Percentiles rank a stretch among this genome's conserved stretches.
Evolutionary conservation across 805 yeast genomes (phyloP).

Genomic region (Candida loeiensis): DNA sequence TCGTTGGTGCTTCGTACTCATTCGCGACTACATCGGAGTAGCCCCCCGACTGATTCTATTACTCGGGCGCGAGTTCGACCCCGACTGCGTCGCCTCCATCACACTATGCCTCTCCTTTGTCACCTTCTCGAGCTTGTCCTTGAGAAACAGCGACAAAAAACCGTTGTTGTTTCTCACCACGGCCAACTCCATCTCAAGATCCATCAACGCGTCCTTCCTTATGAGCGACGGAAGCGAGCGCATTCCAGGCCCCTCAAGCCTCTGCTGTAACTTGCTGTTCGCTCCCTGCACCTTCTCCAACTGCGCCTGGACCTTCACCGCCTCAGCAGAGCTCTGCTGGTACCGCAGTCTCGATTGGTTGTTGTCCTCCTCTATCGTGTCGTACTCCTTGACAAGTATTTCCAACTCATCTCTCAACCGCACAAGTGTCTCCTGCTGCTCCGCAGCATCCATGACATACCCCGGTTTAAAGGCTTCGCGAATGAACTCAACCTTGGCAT

Average conservation of each 20-base stretch:
- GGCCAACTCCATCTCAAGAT: conserved; percentile 24
- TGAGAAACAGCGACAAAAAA: conserved; percentile 26
- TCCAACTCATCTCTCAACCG: conserved; percentile 26
- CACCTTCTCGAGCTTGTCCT: conserved; percentile 32
- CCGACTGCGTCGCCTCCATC: conserved; percentile 26
- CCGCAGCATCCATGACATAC: conserved; percentile 8
- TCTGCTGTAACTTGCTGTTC: conserved; percentile 17
- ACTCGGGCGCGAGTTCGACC: conserved; percentile 30
- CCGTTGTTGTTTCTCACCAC: conserved; percentile 26
- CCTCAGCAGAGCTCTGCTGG: conserved; percentile 33
- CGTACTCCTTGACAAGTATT: conserved; percentile 23
- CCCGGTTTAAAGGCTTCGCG: conserved; percentile 3
- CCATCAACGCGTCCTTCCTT: conserved; percentile 30
- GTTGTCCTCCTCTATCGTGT: conserved; percentile 25
- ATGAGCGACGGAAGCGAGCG: conserved; percentile 32
- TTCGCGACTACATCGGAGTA: conserved; percentile 34
- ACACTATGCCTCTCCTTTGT: conserved; percentile 31
- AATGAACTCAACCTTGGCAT: conserved; percentile 9
- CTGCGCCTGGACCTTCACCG: conserved; percentile 25
- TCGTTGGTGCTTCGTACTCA: too few relatives aligned
- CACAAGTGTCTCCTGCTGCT: conserved; percentile 21
- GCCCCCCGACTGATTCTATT: conserved; percentile 39
- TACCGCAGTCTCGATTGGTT: conserved; percentile 29
- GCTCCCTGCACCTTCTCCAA: conserved; percentile 19
- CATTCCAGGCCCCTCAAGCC: conserved; percentile 34